Percentiles rank a stretch among this genome's conserved stretches.
Conservation (phyloP, 75 land plant genomes). For the Sequoia sempervirens region DNA sequence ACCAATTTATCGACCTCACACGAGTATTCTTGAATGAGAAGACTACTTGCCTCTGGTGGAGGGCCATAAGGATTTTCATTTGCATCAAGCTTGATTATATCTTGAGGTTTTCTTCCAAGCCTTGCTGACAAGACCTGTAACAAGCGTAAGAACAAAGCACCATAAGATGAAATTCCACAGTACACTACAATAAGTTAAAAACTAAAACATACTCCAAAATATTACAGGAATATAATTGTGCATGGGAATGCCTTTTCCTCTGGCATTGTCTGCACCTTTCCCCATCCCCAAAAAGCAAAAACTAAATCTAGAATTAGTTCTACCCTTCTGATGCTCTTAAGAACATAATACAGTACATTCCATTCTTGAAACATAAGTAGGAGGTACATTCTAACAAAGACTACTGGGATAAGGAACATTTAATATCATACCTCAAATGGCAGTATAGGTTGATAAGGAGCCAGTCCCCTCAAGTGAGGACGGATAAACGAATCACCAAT, state of each 20-base stretch:
- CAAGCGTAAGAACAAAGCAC: neutral
- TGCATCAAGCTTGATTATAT: conserved; percentile 94
- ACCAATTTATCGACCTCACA: neutral
- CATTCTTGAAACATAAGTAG: neutral
- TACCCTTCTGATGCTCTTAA: neutral
- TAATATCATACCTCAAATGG: conserved; percentile 88
- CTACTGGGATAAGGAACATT: neutral
- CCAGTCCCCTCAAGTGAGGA: conserved; percentile 63
- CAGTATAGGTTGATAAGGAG: conserved; percentile 89
- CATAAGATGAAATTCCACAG: neutral
- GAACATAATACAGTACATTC: neutral
- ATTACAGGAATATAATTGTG: neutral
- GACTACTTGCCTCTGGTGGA: conserved; percentile 87
- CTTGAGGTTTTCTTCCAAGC: conserved; percentile 93
- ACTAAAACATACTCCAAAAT: neutral
- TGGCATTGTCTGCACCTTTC: neutral
- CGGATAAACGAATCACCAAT: conserved; percentile 80
- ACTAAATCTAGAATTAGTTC: neutral
- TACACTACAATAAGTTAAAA: neutral
- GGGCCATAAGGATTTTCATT: conserved; percentile 99
- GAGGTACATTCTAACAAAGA: neutral
- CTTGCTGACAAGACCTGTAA: conserved; percentile 80
- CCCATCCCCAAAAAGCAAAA: conserved; percentile 1
- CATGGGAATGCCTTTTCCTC: neutral
- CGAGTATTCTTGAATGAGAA: neutral